Percentiles rank a stretch among this genome's conserved stretches.
Evolutionary conservation across 768 basidiomycete species (phyloP).

Genomic region (Pleurotus platypus): DNA sequence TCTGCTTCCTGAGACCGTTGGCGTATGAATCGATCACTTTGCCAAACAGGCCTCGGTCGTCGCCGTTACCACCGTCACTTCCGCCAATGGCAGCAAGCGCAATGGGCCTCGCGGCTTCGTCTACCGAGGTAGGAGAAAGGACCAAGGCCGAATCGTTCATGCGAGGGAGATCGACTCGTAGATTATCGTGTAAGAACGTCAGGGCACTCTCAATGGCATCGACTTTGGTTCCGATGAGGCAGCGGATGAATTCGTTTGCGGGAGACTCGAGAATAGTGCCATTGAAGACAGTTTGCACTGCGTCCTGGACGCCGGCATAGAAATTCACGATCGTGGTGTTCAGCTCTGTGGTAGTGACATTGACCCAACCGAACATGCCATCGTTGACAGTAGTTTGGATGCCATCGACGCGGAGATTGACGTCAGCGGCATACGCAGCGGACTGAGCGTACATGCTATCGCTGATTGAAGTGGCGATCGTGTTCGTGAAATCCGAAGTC

Average conservation of each 20-base stretch:
- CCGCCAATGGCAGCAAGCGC: conserved; percentile 77
- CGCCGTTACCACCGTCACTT: conserved; percentile 29
- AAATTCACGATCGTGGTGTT: conserved; percentile 86
- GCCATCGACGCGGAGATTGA: conserved; percentile 68
- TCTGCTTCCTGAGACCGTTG: conserved; percentile 70
- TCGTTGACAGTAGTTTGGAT: conserved; percentile 80
- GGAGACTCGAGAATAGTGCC: conserved; percentile 80
- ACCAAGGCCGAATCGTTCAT: conserved; percentile 75
- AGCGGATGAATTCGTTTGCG: conserved; percentile 82
- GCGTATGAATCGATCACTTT: conserved; percentile 74
- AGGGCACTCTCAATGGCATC: conserved; percentile 81
- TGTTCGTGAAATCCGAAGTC: conserved; percentile 61
- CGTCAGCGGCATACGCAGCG: conserved; percentile 64
- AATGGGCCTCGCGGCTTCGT: conserved; percentile 78
- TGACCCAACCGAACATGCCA: conserved; percentile 93
- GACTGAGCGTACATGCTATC: conserved; percentile 82
- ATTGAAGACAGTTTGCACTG: conserved; percentile 77
- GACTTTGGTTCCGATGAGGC: conserved; percentile 91
- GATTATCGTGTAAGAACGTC: conserved; percentile 89
- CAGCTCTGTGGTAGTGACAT: conserved; percentile 81
- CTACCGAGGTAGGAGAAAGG: conserved; percentile 65
- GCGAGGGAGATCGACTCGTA: conserved; percentile 74
- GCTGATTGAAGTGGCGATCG: conserved; percentile 77
- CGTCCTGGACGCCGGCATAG: conserved; percentile 79
- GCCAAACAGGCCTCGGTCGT: conserved; percentile 63